Percentiles rank a stretch among this genome's conserved stretches.
phyloP scores from a whole-genome alignment of 2,329 filamentous ascomycete genomes.

The Dothideomycetes sp. region DNA sequence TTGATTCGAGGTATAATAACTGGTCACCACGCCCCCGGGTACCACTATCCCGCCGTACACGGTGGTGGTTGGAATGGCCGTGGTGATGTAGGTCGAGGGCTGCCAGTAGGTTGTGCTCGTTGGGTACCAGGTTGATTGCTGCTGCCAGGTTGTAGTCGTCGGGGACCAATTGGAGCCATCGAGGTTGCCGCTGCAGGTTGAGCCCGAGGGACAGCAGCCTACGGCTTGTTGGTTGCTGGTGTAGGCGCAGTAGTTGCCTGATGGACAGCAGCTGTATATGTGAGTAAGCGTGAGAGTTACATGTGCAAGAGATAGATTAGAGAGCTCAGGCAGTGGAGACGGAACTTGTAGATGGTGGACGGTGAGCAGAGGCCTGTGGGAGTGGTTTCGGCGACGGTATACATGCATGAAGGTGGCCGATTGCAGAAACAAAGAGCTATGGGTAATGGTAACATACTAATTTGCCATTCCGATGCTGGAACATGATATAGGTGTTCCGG shows the following conservation, averaged over 20 bases:
- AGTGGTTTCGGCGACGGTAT: too few relatives aligned
- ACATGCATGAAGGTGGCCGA: too few relatives aligned
- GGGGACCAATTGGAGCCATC: too few relatives aligned
- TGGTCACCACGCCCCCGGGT: neutral
- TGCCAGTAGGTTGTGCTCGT: conserved; percentile 10
- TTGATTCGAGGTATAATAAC: neutral
- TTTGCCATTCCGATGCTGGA: conserved; percentile 28
- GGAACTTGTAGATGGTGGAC: too few relatives aligned
- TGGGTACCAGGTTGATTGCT: conserved; percentile 11
- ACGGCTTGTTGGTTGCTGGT: conserved; percentile 17
- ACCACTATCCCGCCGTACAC: conserved; percentile 10
- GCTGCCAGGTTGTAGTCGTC: conserved; percentile 10
- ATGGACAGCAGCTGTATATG: conserved; percentile 20
- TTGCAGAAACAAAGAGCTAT: too few relatives aligned
- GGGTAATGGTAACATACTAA: too few relatives aligned
- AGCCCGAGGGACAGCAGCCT: conserved; percentile 21
- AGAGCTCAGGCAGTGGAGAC: too few relatives aligned
- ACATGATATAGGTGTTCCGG: conserved; percentile 27
- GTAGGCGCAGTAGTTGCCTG: conserved; percentile 19
- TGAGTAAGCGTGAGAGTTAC: neutral
- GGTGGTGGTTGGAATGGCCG: conserved; percentile 9
- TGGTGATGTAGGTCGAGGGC: conserved; percentile 10
- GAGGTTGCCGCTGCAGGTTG: conserved; percentile 14
- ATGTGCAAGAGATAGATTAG: too few relatives aligned
- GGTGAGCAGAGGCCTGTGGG: too few relatives aligned